phyloP scores from a whole-genome alignment of 31 red algal species.

The Bonnemaisonia californica region DNA sequence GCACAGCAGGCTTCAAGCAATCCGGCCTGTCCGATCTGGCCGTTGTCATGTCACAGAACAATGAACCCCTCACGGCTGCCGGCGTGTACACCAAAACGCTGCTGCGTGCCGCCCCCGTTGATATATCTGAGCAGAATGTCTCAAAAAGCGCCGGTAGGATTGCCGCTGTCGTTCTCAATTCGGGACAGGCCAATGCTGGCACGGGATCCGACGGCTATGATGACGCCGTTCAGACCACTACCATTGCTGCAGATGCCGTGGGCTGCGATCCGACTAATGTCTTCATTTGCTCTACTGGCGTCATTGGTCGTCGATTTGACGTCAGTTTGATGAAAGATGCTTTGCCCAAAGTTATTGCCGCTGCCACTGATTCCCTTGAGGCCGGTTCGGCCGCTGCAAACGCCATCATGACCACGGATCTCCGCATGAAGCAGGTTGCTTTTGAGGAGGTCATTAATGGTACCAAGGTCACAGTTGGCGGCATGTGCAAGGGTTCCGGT shows the following conservation, averaged over 20 bases:
- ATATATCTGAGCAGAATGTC: slow-evolving; percentile 71
- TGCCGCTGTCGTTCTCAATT: slow-evolving; percentile 89
- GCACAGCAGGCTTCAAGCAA: slow-evolving; percentile 92
- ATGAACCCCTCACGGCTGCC: slow-evolving; percentile 62
- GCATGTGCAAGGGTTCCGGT: slow-evolving; percentile 97
- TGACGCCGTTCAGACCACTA: slow-evolving; percentile 57
- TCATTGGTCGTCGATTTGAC: slow-evolving; percentile 90
- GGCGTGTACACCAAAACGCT: slow-evolving; percentile 87
- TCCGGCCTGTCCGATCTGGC: slow-evolving; percentile 89
- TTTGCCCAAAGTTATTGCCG: slow-evolving; percentile 60
- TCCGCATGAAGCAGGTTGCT: slow-evolving; percentile 80
- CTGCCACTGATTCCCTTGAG: slow-evolving; percentile 27
- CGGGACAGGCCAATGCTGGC: slow-evolving; percentile 98
- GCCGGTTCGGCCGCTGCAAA: slow-evolving; percentile 72
- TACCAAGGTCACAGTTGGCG: slow-evolving; percentile 76
- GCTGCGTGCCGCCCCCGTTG: slow-evolving; percentile 90
- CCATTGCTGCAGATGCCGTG: slow-evolving; percentile 50
- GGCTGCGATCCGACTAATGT: slow-evolving; percentile 54
- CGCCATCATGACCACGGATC: slow-evolving; percentile 97
- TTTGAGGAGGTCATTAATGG: slow-evolving; percentile 60
- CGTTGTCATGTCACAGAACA: slow-evolving; percentile 42
- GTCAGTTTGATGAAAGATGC: slow-evolving; percentile 58
- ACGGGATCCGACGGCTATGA: slow-evolving; percentile 72
- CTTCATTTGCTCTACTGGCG: slow-evolving; percentile 94
- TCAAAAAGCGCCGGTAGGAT: slow-evolving; percentile 31